Evolutionary conservation across 2,329 filamentous ascomycete species (phyloP).

Genomic region (Paramyrothecium roridum): DNA sequence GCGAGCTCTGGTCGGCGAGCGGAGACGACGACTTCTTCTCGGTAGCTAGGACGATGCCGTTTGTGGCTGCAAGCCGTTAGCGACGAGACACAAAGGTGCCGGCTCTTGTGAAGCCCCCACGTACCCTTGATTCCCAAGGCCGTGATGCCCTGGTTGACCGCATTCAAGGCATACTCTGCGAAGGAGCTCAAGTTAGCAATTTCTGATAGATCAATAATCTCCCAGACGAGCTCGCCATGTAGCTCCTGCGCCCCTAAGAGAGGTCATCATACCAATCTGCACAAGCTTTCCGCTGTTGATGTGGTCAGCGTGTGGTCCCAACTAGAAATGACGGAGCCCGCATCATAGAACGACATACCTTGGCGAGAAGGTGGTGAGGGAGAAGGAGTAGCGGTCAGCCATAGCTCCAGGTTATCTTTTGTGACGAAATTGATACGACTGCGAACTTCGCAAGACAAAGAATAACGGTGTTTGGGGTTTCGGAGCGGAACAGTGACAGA

Average conservation of each 20-base stretch:
- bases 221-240: background rate
- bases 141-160: constrained; percentile 98
- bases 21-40: constrained; percentile 99
- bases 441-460: constrained; percentile 5
- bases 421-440: constrained; percentile 1
- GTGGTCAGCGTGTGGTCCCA: constrained; percentile 13
- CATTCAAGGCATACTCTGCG: constrained; percentile 96
- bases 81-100: background rate
- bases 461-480: constrained; percentile 15
- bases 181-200: constrained; percentile 9
- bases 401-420: constrained; percentile 48
- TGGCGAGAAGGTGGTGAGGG: constrained; percentile 97
- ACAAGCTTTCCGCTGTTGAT: constrained; percentile 87
- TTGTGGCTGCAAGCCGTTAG: constrained; percentile 67
- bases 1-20: constrained; percentile 89
- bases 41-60: constrained; percentile 96
- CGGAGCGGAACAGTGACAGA: constrained; percentile 14
- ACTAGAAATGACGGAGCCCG: background rate
- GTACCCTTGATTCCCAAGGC: constrained; percentile 97
- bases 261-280: constrained; percentile 69
- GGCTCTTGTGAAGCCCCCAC: constrained; percentile 9
- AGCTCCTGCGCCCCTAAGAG: background rate
- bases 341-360: constrained; percentile 63
- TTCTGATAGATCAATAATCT: background rate
- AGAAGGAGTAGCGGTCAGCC: constrained; percentile 99